Base-by-base conservation (phyloP, 305 asterid species). In the Withania somnifera region DNA sequence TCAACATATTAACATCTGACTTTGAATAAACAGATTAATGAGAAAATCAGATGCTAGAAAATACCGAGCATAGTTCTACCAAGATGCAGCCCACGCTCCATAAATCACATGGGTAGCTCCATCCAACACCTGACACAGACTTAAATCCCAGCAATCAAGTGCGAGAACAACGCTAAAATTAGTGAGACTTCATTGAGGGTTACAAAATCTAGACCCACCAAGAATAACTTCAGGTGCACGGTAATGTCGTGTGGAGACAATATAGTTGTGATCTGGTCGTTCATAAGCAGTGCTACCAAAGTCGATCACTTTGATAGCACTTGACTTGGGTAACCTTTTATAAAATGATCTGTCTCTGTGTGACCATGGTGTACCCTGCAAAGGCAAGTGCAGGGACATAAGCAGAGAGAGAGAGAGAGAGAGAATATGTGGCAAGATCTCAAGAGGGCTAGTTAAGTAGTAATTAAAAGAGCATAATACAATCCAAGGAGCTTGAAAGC, bases 51-150 rank as follows among this genome's bases (percentile, higher is more conserved):
- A 80, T 51, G 64, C 58, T 68, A 51, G 52, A 45, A 82, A 64
- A 53, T 85, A 89, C 92, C 87, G 92, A 88, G 88, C 91, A 89
- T n/a, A 89, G 75, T 80, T 89, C 92, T 50, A 89, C 90, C 88
- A 89, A 80, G 84, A 89, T 89, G 83, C 92, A 88, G 36, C 91
- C 92, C 79, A 85, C 90, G 77, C 91, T 89, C 92, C 92, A 89
- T 71, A 89, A 83, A 69, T 89, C 90, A 86, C 88, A 86, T 7
- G 92, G 89, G 83, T 83, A 87, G 84, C 89, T 89, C 91, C 92
- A 89, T 61, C 91, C 92, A 73, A 86, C 87, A 26, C 91, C 92
- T 89, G 84, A 63, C 80, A 84, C 36, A 47, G 53, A 64, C 77
- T 52, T 36, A 80, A 66, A 77, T 17, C 47, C 58, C 81, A 52